Percentiles rank a stretch among this genome's conserved stretches.
Evolutionary conservation across 805 yeast genomes (phyloP).

Genomic region (Kuraishia ogatae): DNA sequence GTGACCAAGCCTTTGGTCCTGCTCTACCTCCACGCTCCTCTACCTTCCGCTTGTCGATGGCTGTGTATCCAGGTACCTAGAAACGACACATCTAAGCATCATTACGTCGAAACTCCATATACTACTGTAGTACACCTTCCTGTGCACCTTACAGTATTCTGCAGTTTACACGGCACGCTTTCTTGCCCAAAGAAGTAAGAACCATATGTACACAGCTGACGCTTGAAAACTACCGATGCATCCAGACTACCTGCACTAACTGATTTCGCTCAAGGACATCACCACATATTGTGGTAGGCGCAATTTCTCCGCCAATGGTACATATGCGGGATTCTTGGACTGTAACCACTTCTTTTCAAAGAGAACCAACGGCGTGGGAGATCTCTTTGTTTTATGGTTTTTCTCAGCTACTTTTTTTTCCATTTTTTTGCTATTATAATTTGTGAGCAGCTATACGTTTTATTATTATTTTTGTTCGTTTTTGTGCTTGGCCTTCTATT

Average conservation of each 20-base stretch:
- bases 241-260: neutral
- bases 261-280: neutral
- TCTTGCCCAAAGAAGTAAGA: too few relatives aligned
- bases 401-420: neutral
- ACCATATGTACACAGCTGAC: neutral
- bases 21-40: neutral
- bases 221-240: neutral
- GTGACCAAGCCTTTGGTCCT: neutral
- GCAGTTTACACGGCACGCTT: neutral
- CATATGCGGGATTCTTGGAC: neutral
- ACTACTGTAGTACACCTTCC: too few relatives aligned
- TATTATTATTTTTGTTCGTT: neutral
- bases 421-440: too few relatives aligned
- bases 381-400: too few relatives aligned
- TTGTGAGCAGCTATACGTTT: too few relatives aligned
- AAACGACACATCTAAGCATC: neutral
- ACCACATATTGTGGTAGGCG: neutral
- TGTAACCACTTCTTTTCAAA: neutral
- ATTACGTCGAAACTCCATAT: neutral
- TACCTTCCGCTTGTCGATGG: neutral
- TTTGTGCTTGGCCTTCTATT: neutral
- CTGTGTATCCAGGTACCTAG: neutral
- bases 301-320: neutral
- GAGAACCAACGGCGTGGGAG: neutral
- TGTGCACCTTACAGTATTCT: too few relatives aligned